Percentiles rank a stretch among this genome's conserved stretches.
Conservation (phyloP, 1,284 basidiomycete species). For the Inonotus obliquus region DNA sequence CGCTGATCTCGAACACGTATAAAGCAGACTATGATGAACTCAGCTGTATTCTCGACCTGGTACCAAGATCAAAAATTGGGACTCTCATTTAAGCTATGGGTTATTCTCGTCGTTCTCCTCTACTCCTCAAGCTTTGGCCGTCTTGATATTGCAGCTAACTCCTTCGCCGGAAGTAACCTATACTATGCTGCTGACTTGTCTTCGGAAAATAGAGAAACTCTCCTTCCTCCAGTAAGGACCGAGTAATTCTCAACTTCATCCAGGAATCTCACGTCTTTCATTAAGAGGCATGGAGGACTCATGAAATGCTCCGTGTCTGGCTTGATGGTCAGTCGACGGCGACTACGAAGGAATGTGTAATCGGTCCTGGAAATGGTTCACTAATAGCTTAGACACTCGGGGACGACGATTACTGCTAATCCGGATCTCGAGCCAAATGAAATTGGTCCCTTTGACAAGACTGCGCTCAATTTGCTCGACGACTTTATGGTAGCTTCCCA, state of each 20-base stretch:
- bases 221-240: conserved; percentile 28
- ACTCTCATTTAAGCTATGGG: not conserved
- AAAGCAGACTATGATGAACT: too few species aligned
- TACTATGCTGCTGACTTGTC: conserved; percentile 32
- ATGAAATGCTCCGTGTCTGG: conserved; percentile 31
- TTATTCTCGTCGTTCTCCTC: not conserved
- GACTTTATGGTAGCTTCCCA: conserved; percentile 36
- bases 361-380: not conserved
- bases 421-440: conserved; percentile 31
- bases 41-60: not conserved
- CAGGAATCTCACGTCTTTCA: not conserved
- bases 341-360: conserved; percentile 24
- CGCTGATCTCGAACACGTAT: not conserved
- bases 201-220: conserved; percentile 23
- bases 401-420: conserved; percentile 27
- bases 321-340: conserved; percentile 28
- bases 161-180: conserved; percentile 31
- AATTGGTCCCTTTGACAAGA: conserved; percentile 37
- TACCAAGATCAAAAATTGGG: not conserved
- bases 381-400: not conserved
- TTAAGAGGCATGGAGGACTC: conserved; percentile 29
- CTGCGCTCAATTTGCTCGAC: conserved; percentile 34
- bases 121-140: not conserved
- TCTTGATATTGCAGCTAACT: conserved; percentile 24
- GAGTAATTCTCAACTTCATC: too few species aligned